A percentile compares a stretch with the other conserved stretches of the same genome.
Evolutionary conservation across 202 grass and related monocot genomes (phyloP).

Genomic region (Eragrostis tef): DNA sequence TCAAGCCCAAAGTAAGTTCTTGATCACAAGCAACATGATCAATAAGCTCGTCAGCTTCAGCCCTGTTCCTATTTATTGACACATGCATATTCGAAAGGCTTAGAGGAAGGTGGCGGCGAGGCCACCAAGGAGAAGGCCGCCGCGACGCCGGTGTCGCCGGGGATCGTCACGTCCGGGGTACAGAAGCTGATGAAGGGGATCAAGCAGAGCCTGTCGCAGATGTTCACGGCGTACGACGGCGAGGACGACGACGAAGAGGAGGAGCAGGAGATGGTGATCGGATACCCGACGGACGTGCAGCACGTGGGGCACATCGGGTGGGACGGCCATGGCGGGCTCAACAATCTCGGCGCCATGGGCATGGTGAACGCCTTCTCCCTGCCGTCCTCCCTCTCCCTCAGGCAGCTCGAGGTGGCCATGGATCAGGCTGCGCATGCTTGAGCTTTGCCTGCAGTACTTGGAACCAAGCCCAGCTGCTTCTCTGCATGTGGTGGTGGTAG

Average conservation of each 20-base stretch:
- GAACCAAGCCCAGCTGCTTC: background rate
- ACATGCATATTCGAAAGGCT: background rate
- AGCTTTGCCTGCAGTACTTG: background rate
- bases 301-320: constrained; percentile 88
- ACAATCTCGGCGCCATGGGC: constrained; percentile 50
- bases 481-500: background rate
- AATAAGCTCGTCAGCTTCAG: background rate
- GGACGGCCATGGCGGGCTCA: constrained; percentile 54
- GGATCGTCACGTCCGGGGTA: constrained; percentile 53
- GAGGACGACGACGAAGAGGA: constrained; percentile 45
- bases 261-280: constrained; percentile 74
- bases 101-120: constrained; percentile 36
- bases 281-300: constrained; percentile 79
- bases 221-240: constrained; percentile 50
- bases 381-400: constrained; percentile 54
- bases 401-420: constrained; percentile 66
- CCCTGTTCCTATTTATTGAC: background rate
- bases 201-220: constrained; percentile 60
- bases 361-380: constrained; percentile 60
- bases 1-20: constrained; percentile 32
- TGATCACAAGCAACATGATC: background rate
- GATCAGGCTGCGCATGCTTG: constrained; percentile 42
- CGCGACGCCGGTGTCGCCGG: constrained; percentile 15
- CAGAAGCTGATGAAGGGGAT: constrained; percentile 71
- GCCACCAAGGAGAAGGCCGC: constrained; percentile 22